A percentile compares a stretch with the other conserved stretches of the same genome.
phyloP scores from a whole-genome alignment of 768 basidiomycete genomes.

The Fistulinella prunicolor region DNA sequence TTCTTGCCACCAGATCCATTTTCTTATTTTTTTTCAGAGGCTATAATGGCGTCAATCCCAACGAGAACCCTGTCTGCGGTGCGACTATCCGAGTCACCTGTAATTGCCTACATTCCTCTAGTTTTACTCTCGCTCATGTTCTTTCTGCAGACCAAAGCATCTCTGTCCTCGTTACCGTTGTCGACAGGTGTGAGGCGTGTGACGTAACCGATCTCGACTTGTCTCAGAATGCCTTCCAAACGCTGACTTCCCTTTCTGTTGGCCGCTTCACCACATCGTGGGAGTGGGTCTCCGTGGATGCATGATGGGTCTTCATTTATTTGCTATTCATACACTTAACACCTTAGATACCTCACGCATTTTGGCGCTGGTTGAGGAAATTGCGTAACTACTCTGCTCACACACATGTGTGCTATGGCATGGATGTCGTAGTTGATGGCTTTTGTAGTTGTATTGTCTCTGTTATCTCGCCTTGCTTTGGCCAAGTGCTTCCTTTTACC shows the following conservation, averaged over 20 bases:
- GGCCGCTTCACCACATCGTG: conserved; percentile 54
- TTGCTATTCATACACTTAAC: conserved; percentile 25
- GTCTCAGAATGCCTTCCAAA: conserved; percentile 53
- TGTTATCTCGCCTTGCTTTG: conserved; percentile 31
- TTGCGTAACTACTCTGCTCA: conserved; percentile 10
- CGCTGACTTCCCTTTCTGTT: conserved; percentile 39
- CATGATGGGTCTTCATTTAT: conserved; percentile 14
- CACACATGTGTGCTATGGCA: conserved; percentile 24
- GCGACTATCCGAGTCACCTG: conserved; percentile 44
- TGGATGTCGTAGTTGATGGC: conserved; percentile 32
- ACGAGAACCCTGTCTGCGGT: conserved; percentile 71
- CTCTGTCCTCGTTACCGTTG: conserved; percentile 45
- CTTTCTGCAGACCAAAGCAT: conserved; percentile 48
- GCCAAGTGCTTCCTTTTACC: conserved; percentile 30
- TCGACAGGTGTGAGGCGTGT: conserved; percentile 66
- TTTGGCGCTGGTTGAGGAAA: conserved; percentile 23
- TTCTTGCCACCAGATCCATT: not conserved
- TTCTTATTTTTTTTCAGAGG: conserved; percentile 38
- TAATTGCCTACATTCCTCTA: conserved; percentile 30
- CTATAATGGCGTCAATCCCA: conserved; percentile 60
- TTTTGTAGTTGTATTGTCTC: conserved; percentile 6
- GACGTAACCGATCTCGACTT: conserved; percentile 54
- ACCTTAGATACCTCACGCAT: conserved; percentile 1
- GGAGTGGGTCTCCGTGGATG: conserved; percentile 49
- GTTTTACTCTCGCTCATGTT: conserved; percentile 5